These are phyloP conservation scores for Vanderwaltozyma verrucispora DNA, from an alignment of 805 yeast genomes.

Conservation along the genomic window DNA sequence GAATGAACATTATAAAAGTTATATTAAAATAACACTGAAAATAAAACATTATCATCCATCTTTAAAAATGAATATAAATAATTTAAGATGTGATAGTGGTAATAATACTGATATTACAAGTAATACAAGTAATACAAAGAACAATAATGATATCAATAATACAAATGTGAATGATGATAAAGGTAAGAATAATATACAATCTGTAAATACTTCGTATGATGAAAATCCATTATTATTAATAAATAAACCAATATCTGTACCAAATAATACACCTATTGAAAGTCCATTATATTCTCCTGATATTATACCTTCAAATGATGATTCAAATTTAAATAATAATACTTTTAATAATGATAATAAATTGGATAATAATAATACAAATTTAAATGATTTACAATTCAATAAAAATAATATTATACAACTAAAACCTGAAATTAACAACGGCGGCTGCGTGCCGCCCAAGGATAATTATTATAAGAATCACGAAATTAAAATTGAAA, in stretches of 20 bases:
- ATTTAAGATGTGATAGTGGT: no score
- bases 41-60: no score
- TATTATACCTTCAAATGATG: background rate
- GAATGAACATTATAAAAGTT: no score
- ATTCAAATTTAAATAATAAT: background rate
- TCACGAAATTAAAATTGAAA: background rate
- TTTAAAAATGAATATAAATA: no score
- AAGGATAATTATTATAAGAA: background rate
- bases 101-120: no score
- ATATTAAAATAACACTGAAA: no score
- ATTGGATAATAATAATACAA: background rate
- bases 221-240: conserved; percentile 11
- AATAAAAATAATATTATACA: background rate
- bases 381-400: no score
- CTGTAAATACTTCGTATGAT: conserved; percentile 11
- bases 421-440: background rate
- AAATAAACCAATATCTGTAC: conserved; percentile 16
- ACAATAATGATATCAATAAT: no score
- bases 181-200: conserved; percentile 3
- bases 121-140: no score
- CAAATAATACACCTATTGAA: conserved; percentile 23
- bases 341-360: background rate
- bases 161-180: no score
- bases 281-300: conserved; percentile 11
- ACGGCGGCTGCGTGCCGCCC: conserved; percentile 6